These are phyloP conservation scores for Emericellopsis terricola DNA, from an alignment of 495 filamentous ascomycete genomes.

Conservation along the genomic window DNA sequence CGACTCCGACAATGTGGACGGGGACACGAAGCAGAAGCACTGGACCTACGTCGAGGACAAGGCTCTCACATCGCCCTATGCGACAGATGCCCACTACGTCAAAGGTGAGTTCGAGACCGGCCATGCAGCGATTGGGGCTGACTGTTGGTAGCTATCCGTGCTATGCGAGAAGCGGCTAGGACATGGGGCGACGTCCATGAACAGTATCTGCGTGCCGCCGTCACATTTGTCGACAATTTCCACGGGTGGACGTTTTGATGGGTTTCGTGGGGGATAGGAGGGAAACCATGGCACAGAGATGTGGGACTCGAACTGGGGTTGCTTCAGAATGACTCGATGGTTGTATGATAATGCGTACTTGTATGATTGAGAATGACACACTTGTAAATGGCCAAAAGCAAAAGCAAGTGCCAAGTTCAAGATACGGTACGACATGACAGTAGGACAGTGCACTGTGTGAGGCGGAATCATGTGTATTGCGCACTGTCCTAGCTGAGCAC, in stretches of 20 bases:
- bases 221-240: slow-evolving; percentile 66
- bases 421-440: too few species aligned
- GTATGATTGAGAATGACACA: too few species aligned
- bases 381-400: too few species aligned
- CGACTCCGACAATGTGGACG: slow-evolving; percentile 42
- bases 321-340: too few species aligned
- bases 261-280: too few species aligned
- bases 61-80: slow-evolving; percentile 44
- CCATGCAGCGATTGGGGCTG: too few species aligned
- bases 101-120: slow-evolving; percentile 50
- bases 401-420: too few species aligned
- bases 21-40: slow-evolving; percentile 39
- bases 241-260: slow-evolving; percentile 40
- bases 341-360: too few species aligned
- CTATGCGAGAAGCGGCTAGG: slow-evolving; percentile 51
- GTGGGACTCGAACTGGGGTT: too few species aligned
- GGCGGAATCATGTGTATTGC: neutral
- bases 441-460: neutral
- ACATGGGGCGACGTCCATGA: slow-evolving; percentile 75
- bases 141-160: slow-evolving; percentile 39
- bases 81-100: slow-evolving; percentile 65
- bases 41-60: slow-evolving; percentile 61
- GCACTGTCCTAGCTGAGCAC: neutral
- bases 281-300: too few species aligned
- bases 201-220: slow-evolving; percentile 61